These are phyloP conservation scores for Starmerella vaccinii DNA, from an alignment of 805 yeast species.

Conservation along the genomic window DNA sequence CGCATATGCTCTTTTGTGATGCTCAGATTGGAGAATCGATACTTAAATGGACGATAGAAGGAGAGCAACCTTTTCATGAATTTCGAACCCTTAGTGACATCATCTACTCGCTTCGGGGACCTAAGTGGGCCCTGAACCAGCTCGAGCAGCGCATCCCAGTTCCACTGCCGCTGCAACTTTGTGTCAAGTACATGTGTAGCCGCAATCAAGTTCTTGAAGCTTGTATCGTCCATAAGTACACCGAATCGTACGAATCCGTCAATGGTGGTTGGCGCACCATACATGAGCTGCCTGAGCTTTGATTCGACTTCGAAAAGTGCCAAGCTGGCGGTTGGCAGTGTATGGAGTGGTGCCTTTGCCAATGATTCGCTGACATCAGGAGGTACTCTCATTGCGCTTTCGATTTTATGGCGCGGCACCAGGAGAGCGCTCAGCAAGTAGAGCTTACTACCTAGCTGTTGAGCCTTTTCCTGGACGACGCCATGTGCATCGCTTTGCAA, in stretches of 20 bases:
- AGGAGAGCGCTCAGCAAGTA: conserved; percentile 43
- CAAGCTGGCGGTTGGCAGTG: conserved; percentile 29
- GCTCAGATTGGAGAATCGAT: conserved; percentile 53
- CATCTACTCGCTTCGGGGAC: conserved; percentile 64
- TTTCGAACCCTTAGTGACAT: conserved; percentile 65
- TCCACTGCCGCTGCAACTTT: conserved; percentile 76
- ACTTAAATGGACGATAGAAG: conserved; percentile 85
- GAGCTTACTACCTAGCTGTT: conserved; percentile 54
- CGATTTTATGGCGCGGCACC: conserved; percentile 36
- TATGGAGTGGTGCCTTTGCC: conserved; percentile 13
- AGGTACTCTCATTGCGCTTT: conserved; percentile 23
- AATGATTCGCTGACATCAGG: conserved; percentile 13
- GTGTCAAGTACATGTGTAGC: conserved; percentile 66
- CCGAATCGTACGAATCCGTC: conserved; percentile 29
- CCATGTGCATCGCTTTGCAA: conserved; percentile 35
- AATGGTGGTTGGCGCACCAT: conserved; percentile 3
- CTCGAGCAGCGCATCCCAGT: conserved; percentile 64
- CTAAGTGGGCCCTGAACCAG: conserved; percentile 77
- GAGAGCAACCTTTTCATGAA: conserved; percentile 75
- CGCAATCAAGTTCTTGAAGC: conserved; percentile 53
- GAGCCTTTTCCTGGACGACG: conserved; percentile 47
- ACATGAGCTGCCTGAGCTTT: conserved; percentile 5
- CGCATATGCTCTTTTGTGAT: conserved; percentile 41
- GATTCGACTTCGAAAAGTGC: conserved; percentile 42
- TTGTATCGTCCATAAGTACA: conserved; percentile 48